Percentiles rank a stretch among this genome's conserved stretches.
Conservation (phyloP, 257 asterid species). For the Fraxinus excelsior region DNA sequence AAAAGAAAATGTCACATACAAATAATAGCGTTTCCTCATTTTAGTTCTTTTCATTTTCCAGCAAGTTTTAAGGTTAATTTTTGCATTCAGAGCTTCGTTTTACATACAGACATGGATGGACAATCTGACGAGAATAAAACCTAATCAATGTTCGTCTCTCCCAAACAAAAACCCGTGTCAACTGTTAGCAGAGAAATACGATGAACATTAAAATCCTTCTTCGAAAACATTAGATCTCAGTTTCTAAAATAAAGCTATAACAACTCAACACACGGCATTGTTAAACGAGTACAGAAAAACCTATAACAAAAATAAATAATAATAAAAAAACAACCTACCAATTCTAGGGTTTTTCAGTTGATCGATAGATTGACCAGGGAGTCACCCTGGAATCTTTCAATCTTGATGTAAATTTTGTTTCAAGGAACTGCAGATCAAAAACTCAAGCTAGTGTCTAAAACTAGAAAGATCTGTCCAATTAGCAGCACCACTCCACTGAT, state of each 20-base stretch:
- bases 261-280: conserved; percentile 32
- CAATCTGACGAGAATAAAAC: background rate
- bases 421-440: background rate
- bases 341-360: conserved; percentile 58
- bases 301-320: conserved; percentile 13
- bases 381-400: conserved; percentile 1
- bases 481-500: conserved; percentile 48
- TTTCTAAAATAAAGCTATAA: conserved; percentile 33
- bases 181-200: background rate
- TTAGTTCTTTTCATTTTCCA: background rate
- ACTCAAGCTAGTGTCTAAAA: conserved; percentile 38
- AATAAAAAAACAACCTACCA: conserved; percentile 36
- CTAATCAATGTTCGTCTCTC: background rate
- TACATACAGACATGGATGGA: background rate
- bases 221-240: conserved; percentile 15
- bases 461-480: conserved; percentile 76
- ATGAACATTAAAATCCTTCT: conserved; percentile 19
- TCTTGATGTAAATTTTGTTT: background rate
- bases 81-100: background rate
- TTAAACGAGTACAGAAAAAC: conserved; percentile 17
- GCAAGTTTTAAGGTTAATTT: background rate
- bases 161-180: background rate
- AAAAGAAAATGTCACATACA: no score
- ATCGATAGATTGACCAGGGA: background rate
- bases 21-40: background rate